Evolutionary conservation across 2,329 filamentous ascomycete genomes (phyloP), one percentile per base, ranked within the genome.

Genomic region (Claviceps digitariae): DNA sequence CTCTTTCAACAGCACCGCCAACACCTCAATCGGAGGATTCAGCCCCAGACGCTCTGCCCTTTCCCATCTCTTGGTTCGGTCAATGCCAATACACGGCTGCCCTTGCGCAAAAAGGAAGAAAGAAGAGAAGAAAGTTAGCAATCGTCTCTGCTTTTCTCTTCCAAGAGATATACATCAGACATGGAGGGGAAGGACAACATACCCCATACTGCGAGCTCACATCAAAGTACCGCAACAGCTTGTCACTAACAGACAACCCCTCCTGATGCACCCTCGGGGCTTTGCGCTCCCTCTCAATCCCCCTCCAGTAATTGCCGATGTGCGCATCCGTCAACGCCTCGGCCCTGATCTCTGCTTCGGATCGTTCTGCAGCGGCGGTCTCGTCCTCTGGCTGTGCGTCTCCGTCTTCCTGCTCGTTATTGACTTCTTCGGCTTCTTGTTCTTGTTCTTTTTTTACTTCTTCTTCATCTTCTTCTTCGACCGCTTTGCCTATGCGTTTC

Each of bases 141-240:
- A 29, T 52, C 27, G 47, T 58, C 58, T 60, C 27, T 12, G 43
- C 20, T 56, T 59, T 50, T 15, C n/a, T n/a, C n/a, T n/a, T n/a
- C 1, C 20, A 38, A 36, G 9, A 45, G 20, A 25, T 5, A 15
- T 7, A 8, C 27, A 47, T 34, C 9, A 47, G 27, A 15, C 12
- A 23, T n/a, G 8, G 17, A 23, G 8, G 17, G n/a, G 2, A 40
- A 21, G 36, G 48, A 34, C 7, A 15, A 82, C 87, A 73, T 81
- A 95, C 90, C 54, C 93, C 93, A 67, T 87, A 98, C 63, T 95
- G 87, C 56, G 80, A 87, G 63, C 84, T 93, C 59, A 95, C 85
- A 66, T 98, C 93, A 69, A 93, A 98, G 66, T 95, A 87, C 57
- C 91, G 76, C 62, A 97, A 69, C 27, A 97, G 82, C 74, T 91